A percentile compares a stretch with the other conserved stretches of the same genome.
Conservation (phyloP, 192 early-diverging fungal species). For the Chytriomyces confervae region DNA sequence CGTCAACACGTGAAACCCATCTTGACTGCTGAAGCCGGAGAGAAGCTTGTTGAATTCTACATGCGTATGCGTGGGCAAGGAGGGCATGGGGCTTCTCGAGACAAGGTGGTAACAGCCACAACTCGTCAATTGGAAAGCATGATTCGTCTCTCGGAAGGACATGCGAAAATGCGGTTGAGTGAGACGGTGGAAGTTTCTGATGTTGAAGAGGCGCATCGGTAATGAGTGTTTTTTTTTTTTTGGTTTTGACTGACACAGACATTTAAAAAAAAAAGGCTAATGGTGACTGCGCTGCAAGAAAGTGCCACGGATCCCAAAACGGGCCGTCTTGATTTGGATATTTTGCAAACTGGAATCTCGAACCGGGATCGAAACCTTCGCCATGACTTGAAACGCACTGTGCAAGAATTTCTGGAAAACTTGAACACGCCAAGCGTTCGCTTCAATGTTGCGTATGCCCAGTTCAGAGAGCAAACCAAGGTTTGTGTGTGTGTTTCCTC, state of each 20-base stretch:
- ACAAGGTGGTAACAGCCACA: conserved; percentile 75
- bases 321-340: conserved; percentile 91
- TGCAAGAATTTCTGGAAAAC: neutral
- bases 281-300: conserved; percentile 87
- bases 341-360: conserved; percentile 86
- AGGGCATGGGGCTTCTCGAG: conserved; percentile 18
- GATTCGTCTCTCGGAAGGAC: conserved; percentile 94
- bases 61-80: conserved; percentile 83
- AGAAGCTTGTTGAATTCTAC: conserved; percentile 79
- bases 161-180: conserved; percentile 88
- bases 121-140: conserved; percentile 96
- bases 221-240: conserved; percentile 1
- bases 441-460: conserved; percentile 4
- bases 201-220: conserved; percentile 86
- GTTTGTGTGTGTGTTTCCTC: conserved; percentile 1
- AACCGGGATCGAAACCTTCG: conserved; percentile 72
- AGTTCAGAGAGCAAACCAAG: conserved; percentile 4
- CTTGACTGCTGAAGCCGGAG: conserved; percentile 75
- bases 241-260: neutral
- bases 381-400: conserved; percentile 52
- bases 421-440: neutral
- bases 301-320: conserved; percentile 92
- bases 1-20: conserved; percentile 74
- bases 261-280: conserved; percentile 46
- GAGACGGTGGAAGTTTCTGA: conserved; percentile 75